These are phyloP conservation scores for Pulveroboletus sp. DNA, from an alignment of 768 basidiomycete genomes.

Conservation along the genomic window DNA sequence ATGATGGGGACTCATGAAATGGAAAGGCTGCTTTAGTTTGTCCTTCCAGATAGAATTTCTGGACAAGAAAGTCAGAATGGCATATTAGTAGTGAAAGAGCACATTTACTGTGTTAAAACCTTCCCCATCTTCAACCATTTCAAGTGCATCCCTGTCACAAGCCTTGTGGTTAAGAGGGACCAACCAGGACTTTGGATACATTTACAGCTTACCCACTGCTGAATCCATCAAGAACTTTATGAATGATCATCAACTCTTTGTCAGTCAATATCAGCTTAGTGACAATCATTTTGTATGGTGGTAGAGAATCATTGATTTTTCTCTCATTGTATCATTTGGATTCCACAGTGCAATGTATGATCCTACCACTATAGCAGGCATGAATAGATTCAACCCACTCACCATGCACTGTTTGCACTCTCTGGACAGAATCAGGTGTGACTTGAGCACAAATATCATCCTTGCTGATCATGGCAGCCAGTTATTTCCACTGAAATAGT, in stretches of 20 bases:
- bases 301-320: constrained; percentile 2
- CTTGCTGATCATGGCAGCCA: not conserved
- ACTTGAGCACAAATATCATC: not conserved
- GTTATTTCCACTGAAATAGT: constrained; percentile 1
- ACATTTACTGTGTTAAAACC: not conserved
- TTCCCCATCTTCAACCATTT: not conserved
- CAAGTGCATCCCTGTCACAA: not conserved
- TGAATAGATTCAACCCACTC: constrained; percentile 2
- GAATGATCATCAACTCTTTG: not conserved
- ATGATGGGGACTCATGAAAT: constrained; percentile 1
- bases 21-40: constrained; percentile 5
- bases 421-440: not conserved
- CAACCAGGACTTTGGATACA: not conserved
- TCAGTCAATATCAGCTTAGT: not conserved
- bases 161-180: not conserved
- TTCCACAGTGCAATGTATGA: constrained; percentile 1
- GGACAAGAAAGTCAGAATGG: not conserved
- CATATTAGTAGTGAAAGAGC: not conserved
- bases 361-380: not conserved
- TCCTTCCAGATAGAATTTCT: constrained; percentile 11
- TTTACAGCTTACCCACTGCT: not conserved
- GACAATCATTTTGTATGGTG: not conserved
- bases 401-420: not conserved
- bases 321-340: not conserved
- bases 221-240: constrained; percentile 1